Conservation (phyloP, 306 rosid genomes). For the Abrus precatorius region DNA sequence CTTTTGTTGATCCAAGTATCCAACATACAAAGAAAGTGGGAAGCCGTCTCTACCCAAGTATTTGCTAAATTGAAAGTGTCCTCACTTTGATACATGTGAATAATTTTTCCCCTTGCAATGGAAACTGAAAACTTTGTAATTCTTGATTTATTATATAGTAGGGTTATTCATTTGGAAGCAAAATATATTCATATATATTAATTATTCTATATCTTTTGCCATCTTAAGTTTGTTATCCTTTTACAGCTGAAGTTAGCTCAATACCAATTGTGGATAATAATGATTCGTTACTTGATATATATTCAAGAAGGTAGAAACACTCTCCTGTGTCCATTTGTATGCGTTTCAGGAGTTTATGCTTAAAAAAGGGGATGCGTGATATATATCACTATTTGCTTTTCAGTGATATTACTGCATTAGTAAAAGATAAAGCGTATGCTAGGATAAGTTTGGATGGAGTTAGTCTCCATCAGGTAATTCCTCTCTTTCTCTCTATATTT, state of each 20-base stretch:
- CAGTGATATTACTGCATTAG: conserved; percentile 78
- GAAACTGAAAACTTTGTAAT: conserved; percentile 11
- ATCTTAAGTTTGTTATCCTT: conserved; percentile 37
- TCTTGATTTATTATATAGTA: conserved; percentile 17
- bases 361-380: neutral
- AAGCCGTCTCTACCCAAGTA: conserved; percentile 8
- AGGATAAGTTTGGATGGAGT: conserved; percentile 56
- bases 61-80: neutral
- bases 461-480: conserved; percentile 71
- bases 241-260: conserved; percentile 78
- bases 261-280: conserved; percentile 69
- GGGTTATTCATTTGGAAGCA: conserved; percentile 12
- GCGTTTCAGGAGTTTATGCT: conserved; percentile 19
- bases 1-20: conserved; percentile 17
- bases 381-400: conserved; percentile 38
- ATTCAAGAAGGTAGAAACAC: conserved; percentile 65
- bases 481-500: conserved; percentile 10
- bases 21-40: neutral
- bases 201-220: conserved; percentile 32
- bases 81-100: neutral
- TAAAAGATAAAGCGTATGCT: conserved; percentile 64
- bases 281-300: conserved; percentile 62
- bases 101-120: conserved; percentile 21
- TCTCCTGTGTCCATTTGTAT: conserved; percentile 1
- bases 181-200: conserved; percentile 23